Base-by-base conservation (phyloP, 1,284 basidiomycete species). In the Malassezia sp. region DNA sequence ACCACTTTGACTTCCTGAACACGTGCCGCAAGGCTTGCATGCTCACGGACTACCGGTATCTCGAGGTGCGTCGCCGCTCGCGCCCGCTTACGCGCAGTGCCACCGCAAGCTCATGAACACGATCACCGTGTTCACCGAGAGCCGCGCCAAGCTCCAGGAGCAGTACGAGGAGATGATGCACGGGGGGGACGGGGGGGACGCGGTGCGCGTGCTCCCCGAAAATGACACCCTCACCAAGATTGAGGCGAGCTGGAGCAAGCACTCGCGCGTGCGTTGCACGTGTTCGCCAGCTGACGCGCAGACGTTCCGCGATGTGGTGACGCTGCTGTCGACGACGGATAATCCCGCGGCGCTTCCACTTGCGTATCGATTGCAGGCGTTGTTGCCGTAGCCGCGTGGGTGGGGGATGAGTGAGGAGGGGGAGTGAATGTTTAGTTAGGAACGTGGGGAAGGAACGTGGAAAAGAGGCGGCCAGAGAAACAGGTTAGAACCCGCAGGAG, bases 1-100 rank as follows among this genome's bases (percentile, higher is more conserved):
- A 68, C 39, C 67, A 70, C 42, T 62, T 65, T 35, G 58, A 59
- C 27, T 70, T 68, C 34, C 45, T 70, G 23, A 70, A 70, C 45
- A 57, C 52, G 12, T 64, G 61, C 33, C 38, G 65, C 11, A 67
- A 63, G 36, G 60, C 64, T 52, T 59, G 63, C 50, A 68, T 70
- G 67, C 60, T 70, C 30, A 70, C 62, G 10, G 59, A 70, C 42
- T 42, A 59, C 29, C 48, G 59, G 11, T 66, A 60, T 22, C 33
- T 67, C 12, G n/a, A n/a, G n/a, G n/a, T n/a, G n/a, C n/a, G n/a
- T n/a, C n/a, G n/a, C n/a, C n/a, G n/a, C n/a, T n/a, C n/a, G n/a
- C n/a, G n/a, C n/a, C n/a, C n/a, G n/a, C n/a, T n/a, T 57, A 61
- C 44, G 33, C 61, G 44, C 48, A 59, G 49, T 47, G 51, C 36